These are phyloP conservation scores for Pythium biforme DNA, from an alignment of 352 stramenopile genomes.

Conservation along the genomic window DNA sequence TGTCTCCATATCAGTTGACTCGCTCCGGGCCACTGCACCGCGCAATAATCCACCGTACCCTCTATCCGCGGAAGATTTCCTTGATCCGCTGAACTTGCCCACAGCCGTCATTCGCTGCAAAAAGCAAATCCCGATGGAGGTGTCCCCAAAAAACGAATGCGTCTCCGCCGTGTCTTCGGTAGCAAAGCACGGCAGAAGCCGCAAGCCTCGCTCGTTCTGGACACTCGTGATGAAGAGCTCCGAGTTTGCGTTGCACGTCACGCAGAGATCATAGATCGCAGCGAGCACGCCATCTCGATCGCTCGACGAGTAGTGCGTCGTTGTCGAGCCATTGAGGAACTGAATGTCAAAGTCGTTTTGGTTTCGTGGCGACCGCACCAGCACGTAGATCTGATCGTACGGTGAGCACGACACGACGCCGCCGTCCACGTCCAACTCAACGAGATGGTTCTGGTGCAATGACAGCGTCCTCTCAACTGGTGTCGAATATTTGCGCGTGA, in stretches of 20 bases:
- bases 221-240: conserved; percentile 70
- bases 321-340: conserved; percentile 54
- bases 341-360: conserved; percentile 72
- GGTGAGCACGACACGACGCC: conserved; percentile 58
- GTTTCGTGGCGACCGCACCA: conserved; percentile 50
- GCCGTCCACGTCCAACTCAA: conserved; percentile 57
- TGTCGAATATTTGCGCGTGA: conserved; percentile 59
- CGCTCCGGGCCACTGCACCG: conserved; percentile 6
- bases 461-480: conserved; percentile 55
- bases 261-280: conserved; percentile 75
- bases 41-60: conserved; percentile 42
- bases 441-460: conserved; percentile 63
- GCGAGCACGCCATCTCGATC: conserved; percentile 77
- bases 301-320: conserved; percentile 51
- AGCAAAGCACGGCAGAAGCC: conserved; percentile 69
- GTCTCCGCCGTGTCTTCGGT: conserved; percentile 66
- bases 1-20: conserved; percentile 24
- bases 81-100: conserved; percentile 53
- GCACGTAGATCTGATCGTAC: conserved; percentile 68
- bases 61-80: conserved; percentile 52
- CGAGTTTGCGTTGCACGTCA: conserved; percentile 72
- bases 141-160: conserved; percentile 77
- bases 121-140: conserved; percentile 77
- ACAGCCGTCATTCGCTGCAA: conserved; percentile 73
- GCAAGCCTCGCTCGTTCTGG: conserved; percentile 67